A percentile compares a stretch with the other conserved stretches of the same genome.
Evolutionary conservation across 2,329 filamentous ascomycete genomes (phyloP).

Genomic region (Phymatotrichopsis omnivora): DNA sequence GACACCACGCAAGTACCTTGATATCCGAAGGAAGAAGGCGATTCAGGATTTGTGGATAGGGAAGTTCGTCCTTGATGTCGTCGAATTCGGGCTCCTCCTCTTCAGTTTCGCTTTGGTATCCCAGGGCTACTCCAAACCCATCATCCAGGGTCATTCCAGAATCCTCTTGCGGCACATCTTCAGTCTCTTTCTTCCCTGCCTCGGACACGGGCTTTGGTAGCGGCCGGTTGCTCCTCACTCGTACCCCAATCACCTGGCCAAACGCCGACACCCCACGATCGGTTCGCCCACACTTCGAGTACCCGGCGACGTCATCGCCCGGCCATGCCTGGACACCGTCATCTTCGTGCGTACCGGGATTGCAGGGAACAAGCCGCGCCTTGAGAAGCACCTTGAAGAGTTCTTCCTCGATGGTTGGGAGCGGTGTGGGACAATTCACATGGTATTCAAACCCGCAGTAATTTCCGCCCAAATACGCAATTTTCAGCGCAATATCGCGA

Average conservation of each 20-base stretch:
- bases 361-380: conserved; percentile 68
- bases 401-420: conserved; percentile 84
- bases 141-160: conserved; percentile 20
- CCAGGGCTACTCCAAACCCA: conserved; percentile 12
- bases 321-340: conserved; percentile 38
- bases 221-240: conserved; percentile 70
- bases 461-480: conserved; percentile 81
- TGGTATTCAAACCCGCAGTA: conserved; percentile 94
- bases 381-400: conserved; percentile 84
- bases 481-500: conserved; percentile 77
- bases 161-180: conserved; percentile 29
- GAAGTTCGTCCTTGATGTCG: conserved; percentile 67
- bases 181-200: conserved; percentile 6
- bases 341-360: conserved; percentile 32
- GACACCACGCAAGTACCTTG: conserved; percentile 85
- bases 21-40: conserved; percentile 82
- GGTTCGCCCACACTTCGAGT: conserved; percentile 90
- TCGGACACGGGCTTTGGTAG: conserved; percentile 37
- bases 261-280: conserved; percentile 93
- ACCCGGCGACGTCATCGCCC: conserved; percentile 46
- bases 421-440: conserved; percentile 52
- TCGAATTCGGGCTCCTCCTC: conserved; percentile 45
- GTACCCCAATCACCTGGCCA: conserved; percentile 80
- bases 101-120: conserved; percentile 30
- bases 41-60: conserved; percentile 76